These are phyloP conservation scores for Rhizoctonia solani DNA, from an alignment of 1,284 basidiomycete species.

Conservation along the genomic window DNA sequence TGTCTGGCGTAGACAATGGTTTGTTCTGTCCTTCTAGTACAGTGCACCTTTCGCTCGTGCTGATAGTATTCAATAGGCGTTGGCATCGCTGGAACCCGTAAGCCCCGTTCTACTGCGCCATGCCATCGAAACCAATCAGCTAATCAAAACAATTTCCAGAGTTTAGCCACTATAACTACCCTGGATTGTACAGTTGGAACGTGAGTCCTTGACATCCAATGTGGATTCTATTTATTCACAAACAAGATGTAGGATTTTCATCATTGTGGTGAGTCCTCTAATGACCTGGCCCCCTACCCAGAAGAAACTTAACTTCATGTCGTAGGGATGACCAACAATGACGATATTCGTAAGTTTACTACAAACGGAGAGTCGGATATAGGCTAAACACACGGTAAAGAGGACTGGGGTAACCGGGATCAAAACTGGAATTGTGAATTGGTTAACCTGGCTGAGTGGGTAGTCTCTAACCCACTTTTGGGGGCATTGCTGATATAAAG, in stretches of 20 bases:
- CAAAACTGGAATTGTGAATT: conserved; percentile 68
- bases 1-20: conserved; percentile 51
- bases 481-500: no score
- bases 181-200: conserved; percentile 14
- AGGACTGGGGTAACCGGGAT: conserved; percentile 55
- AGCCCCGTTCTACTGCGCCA: not conserved
- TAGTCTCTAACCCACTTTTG: conserved; percentile 17
- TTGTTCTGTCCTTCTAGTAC: not conserved
- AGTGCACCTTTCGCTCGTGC: not conserved
- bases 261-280: conserved; percentile 58
- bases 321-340: conserved; percentile 40
- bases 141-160: conserved; percentile 36
- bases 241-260: conserved; percentile 58
- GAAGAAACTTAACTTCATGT: not conserved
- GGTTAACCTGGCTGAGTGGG: conserved; percentile 61
- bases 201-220: not conserved
- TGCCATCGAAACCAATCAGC: not conserved
- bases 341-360: conserved; percentile 52
- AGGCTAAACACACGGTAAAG: conserved; percentile 39
- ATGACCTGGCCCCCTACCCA: not conserved
- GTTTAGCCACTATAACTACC: conserved; percentile 57
- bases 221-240: not conserved
- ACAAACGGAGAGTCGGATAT: no score
- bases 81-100: conserved; percentile 22
- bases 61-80: conserved; percentile 4